These are phyloP conservation scores for Sugiyamaella valdiviana DNA, from an alignment of 805 yeast genomes.

Conservation along the genomic window DNA sequence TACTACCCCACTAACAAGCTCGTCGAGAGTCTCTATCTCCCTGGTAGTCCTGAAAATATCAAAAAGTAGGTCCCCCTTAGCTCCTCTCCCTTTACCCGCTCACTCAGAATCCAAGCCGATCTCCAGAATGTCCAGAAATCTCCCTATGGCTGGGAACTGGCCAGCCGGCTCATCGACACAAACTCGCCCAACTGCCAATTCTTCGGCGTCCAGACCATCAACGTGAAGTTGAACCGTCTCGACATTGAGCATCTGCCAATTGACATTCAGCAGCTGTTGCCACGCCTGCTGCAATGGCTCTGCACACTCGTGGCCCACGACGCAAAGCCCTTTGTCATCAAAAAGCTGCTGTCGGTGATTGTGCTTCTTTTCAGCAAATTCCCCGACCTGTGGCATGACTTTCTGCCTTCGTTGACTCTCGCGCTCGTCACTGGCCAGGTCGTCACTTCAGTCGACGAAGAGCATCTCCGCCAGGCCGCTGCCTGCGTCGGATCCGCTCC, in stretches of 20 bases:
- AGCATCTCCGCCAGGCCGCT: neutral
- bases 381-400: slow-evolving; percentile 37
- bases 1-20: slow-evolving; percentile 3
- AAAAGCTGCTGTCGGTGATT: slow-evolving; percentile 52
- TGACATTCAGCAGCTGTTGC: slow-evolving; percentile 11
- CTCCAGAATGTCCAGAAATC: slow-evolving; percentile 58
- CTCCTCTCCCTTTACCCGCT: neutral
- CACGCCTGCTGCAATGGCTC: slow-evolving; percentile 22
- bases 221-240: slow-evolving; percentile 48
- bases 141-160: slow-evolving; percentile 50
- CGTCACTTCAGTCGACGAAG: neutral
- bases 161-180: slow-evolving; percentile 43
- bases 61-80: slow-evolving; percentile 3
- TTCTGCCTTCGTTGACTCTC: slow-evolving; percentile 12
- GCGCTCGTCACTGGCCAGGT: neutral
- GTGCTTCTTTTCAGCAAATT: slow-evolving; percentile 43
- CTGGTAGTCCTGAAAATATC: slow-evolving; percentile 4
- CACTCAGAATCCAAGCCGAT: slow-evolving; percentile 41
- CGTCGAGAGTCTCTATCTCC: slow-evolving; percentile 12
- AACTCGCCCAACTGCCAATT: slow-evolving; percentile 41
- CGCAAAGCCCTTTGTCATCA: slow-evolving; percentile 40
- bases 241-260: slow-evolving; percentile 6
- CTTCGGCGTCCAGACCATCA: slow-evolving; percentile 75
- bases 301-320: slow-evolving; percentile 7
- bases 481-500: neutral